Evolutionary conservation across 805 yeast genomes (phyloP), one percentile per base, ranked within the genome.

Genomic region (Suhomyces xylopsoci): DNA sequence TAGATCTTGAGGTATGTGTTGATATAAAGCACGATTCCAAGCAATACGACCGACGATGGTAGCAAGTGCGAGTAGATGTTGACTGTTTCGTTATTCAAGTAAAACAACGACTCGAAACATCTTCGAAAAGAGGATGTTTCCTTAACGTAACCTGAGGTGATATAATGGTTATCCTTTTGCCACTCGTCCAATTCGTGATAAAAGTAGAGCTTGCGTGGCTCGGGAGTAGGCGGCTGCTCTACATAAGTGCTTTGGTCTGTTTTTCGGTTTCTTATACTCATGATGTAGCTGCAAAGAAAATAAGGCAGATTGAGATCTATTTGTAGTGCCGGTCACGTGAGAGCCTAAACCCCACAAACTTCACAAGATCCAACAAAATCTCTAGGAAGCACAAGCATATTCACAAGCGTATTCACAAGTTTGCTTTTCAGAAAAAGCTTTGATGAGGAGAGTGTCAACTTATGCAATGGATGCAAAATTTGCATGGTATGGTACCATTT

Each of bases 121-220:
- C 65, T 68, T 43, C 52, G 48, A 55, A 69, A 77, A 28, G 86
- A 80, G 32, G 65, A 58, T 0, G 88, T 81, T 51, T 80, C 83
- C 32, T 73, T 76, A 17, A 87, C 85, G 60, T 88, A 88, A 4
- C 90, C 90, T 0, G 82, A 71, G 41, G 72, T 63, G 45, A 88
- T 87, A 62, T 67, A 83, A 58, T 84, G 87, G 64, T 88, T 88
- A 62, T 88, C 94, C 53, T 79, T 74, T 62, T 86, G 91, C 94
- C 94, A 87, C 14, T 70, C 79, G 22, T 84, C 88, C 25, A 88
- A 64, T 57, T 86, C 86, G 53, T 82, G 78, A 72, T 77, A 86
- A 44, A 66, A 70, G 44, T 57, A 55, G 19, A 65, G 56, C 26
- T 53, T 24, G 17, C 45, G 45, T 5, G 45, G 24, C n/a, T 15